Evolutionary conservation across 352 stramenopile genomes (phyloP).

Genomic region (Plasmopara viticola): DNA sequence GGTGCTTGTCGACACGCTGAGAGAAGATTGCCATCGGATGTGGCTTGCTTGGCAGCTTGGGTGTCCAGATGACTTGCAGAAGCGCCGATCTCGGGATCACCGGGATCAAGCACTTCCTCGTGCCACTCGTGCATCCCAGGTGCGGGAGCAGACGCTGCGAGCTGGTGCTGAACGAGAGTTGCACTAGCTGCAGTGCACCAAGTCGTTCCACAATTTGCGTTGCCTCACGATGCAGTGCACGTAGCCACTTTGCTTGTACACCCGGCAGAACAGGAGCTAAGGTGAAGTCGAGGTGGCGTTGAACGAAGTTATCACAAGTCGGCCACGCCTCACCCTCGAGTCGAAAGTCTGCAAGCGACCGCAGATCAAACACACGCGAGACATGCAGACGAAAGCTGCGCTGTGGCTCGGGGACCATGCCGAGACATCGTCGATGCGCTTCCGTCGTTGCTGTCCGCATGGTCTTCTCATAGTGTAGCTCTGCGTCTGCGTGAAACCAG

Average conservation of each 20-base stretch:
- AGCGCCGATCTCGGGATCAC: neutral
- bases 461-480: neutral
- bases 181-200: neutral
- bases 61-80: neutral
- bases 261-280: neutral
- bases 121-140: slow-evolving; percentile 1
- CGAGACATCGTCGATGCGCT: neutral
- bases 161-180: neutral
- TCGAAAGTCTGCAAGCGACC: too few species aligned
- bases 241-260: slow-evolving; percentile 1
- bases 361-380: slow-evolving; percentile 1
- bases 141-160: neutral
- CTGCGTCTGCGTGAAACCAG: neutral
- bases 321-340: neutral
- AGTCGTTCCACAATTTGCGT: neutral
- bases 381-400: neutral
- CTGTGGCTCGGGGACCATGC: neutral
- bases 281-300: neutral
- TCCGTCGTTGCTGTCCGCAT: neutral
- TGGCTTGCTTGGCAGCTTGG: neutral
- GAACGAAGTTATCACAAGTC: neutral
- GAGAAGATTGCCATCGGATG: slow-evolving; percentile 7
- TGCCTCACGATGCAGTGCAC: neutral
- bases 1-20: neutral
- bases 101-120: neutral